Conservation (phyloP, 441 rosid genomes). For the Metrosideros polymorpha region DNA sequence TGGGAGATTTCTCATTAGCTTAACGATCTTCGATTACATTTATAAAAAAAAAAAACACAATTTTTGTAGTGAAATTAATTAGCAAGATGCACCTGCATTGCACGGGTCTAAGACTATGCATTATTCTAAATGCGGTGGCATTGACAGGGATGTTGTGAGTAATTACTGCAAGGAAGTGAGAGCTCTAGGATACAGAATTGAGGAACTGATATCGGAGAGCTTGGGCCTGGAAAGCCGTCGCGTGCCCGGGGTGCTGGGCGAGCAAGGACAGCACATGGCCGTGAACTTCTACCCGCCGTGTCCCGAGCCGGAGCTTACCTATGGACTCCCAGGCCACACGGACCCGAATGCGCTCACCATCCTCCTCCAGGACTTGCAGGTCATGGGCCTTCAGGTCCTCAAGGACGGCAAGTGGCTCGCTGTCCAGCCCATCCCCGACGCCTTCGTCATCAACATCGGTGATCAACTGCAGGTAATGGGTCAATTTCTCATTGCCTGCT, state of each 20-base stretch:
- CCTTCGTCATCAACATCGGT: slow-evolving; percentile 60
- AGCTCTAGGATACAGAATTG: neutral
- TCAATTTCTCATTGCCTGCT: neutral
- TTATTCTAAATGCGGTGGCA: neutral
- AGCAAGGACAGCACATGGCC: slow-evolving; percentile 18
- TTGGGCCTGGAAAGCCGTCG: slow-evolving; percentile 5
- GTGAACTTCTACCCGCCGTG: slow-evolving; percentile 34
- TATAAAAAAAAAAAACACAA: neutral
- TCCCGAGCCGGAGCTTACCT: slow-evolving; percentile 66
- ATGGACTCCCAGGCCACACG: slow-evolving; percentile 60
- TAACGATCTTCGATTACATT: neutral
- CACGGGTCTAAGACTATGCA: neutral
- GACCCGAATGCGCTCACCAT: slow-evolving; percentile 66
- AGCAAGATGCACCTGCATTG: neutral
- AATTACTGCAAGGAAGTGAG: slow-evolving; percentile 11
- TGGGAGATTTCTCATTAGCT: neutral
- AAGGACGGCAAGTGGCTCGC: slow-evolving; percentile 54
- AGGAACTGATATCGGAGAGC: slow-evolving; percentile 16
- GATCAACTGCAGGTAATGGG: slow-evolving; percentile 52
- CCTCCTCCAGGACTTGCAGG: slow-evolving; percentile 48
- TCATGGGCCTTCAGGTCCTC: slow-evolving; percentile 57
- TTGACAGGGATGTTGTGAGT: slow-evolving; percentile 6
- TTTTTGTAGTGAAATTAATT: neutral
- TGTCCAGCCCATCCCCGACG: slow-evolving; percentile 46
- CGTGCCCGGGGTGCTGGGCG: neutral